Conservation (phyloP, 805 yeast genomes). For the Scheffersomyces coipomensis region DNA sequence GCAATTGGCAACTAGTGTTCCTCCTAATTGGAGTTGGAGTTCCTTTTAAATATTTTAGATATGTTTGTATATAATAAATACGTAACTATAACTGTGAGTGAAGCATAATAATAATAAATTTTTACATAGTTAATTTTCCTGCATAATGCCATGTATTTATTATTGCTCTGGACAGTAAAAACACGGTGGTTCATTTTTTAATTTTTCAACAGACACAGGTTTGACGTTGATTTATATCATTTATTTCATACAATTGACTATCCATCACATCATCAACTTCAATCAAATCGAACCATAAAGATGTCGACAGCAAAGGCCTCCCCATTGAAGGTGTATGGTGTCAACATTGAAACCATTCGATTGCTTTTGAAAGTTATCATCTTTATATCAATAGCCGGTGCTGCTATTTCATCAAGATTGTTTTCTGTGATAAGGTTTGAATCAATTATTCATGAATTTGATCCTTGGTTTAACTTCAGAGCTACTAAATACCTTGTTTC, state of each 20-base stretch:
- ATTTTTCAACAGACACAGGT: background rate
- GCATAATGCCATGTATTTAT: background rate
- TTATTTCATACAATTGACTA: too few relatives aligned
- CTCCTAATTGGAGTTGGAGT: slow-evolving; percentile 82
- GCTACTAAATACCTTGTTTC: slow-evolving; percentile 91
- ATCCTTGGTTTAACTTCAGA: slow-evolving; percentile 94
- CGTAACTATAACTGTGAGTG: background rate
- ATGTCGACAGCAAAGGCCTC: slow-evolving; percentile 8
- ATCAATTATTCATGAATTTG: slow-evolving; percentile 95
- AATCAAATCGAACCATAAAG: slow-evolving; percentile 7
- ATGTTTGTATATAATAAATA: background rate
- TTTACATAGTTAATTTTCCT: background rate
- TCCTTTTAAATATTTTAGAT: slow-evolving; percentile 44
- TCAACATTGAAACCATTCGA: slow-evolving; percentile 35
- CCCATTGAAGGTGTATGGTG: slow-evolving; percentile 26
- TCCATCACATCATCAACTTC: background rate
- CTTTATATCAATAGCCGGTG: slow-evolving; percentile 78
- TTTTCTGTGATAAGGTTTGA: slow-evolving; percentile 97
- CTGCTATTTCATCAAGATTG: slow-evolving; percentile 87
- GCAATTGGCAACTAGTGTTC: slow-evolving; percentile 47
- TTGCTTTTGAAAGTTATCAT: slow-evolving; percentile 61
- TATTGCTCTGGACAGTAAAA: background rate
- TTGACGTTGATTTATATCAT: too few relatives aligned
- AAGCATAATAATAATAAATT: background rate
- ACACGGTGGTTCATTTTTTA: background rate